Base-by-base conservation (phyloP, 129 eudicot species). In the Pulicaria dysenterica region DNA sequence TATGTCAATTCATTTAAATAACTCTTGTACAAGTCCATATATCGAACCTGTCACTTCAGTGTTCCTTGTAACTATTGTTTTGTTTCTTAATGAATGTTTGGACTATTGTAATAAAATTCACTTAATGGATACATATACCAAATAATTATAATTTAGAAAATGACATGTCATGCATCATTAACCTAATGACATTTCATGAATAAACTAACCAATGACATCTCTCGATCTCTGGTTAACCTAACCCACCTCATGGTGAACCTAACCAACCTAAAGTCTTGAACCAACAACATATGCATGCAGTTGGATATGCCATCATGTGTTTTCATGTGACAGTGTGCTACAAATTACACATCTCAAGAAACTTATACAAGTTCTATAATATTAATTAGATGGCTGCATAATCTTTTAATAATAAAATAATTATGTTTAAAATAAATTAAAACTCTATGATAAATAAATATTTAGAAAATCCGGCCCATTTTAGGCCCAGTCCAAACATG, bases 271-370 rank as follows among this genome's bases (percentile, higher is more conserved):
- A 41, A 70, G 55, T 71, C 34, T 71, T 7, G 66, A 70, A 56
- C 65, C 75, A 44, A 57, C 66, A 55, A 41, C 55, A 70, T 19
- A 70, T 66, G 57, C 31, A 7, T 40, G 67, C 24, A 61, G 19
- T 17, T 3, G 13, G 16, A 47, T 4, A 16, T 41, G 12, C 36
- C 53, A 70, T 70, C 66, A 56, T 70, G 65, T 42, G 50, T 41
- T 40, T 13, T 55, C 75, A 70, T 57, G 75, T 70, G 75, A 56
- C 41, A 31, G 7, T 10, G 65, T 42, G 8, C 34, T 42, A 3
- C 10, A 47, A 19, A 41, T 38, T 45, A 55, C 50, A 37, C 36
- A 48, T 38, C 37, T 38, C 51, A 64, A 41, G 5, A 42, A 17
- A 14, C 40, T 24, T 0, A 24, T 24, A 24, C 31, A 24, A 24